phyloP scores from a whole-genome alignment of 23 red algal genomes.

The Cyanidioschyzon merolae region DNA sequence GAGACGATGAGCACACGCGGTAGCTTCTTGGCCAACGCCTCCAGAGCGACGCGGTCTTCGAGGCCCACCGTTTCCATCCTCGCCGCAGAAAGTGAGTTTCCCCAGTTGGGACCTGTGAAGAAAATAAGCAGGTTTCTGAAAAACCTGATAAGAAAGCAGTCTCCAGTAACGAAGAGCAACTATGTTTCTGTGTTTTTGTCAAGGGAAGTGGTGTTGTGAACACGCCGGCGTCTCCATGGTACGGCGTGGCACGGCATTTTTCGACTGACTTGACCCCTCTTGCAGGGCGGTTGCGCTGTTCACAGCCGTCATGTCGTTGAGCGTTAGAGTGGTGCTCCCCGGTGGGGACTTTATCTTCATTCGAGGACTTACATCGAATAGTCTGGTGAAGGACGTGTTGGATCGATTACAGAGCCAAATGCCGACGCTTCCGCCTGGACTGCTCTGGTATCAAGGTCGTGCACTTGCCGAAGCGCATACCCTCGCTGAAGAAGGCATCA shows the following conservation, averaged over 20 bases:
- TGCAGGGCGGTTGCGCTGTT: no score
- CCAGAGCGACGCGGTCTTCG: neutral
- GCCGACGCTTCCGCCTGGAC: neutral
- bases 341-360: neutral
- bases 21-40: conserved; percentile 1
- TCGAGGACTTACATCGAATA: neutral
- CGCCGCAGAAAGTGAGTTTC: no score
- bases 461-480: neutral
- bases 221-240: no score
- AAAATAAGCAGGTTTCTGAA: no score
- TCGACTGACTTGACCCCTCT: no score
- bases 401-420: neutral
- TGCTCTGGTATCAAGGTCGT: neutral
- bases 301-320: neutral
- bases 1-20: conserved; percentile 62
- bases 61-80: no score
- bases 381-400: neutral
- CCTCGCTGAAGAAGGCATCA: neutral
- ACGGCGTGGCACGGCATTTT: no score
- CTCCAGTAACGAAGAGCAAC: no score
- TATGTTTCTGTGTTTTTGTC: no score
- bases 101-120: no score
- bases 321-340: neutral
- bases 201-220: no score
- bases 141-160: no score